Evolutionary conservation across 768 basidiomycete species (phyloP), one percentile per base, ranked within the genome.

Genomic region (Lactarius hatsudake): DNA sequence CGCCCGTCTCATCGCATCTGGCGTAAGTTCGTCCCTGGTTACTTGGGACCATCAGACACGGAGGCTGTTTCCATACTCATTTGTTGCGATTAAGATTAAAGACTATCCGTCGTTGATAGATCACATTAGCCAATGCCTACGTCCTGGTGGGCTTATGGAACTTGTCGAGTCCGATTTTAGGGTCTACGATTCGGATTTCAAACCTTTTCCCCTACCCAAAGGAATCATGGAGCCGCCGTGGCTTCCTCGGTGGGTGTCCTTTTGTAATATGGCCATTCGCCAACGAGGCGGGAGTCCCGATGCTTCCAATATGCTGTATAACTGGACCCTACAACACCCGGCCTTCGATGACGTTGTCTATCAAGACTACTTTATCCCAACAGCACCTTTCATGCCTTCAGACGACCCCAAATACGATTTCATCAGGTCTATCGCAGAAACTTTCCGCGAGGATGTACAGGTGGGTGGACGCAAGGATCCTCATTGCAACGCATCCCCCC

Each of bases 81-180:
- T 28, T n/a, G 53, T 66, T 65, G 51, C 42, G 58, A 48, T 59
- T 54, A 65, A 91, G 90, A 87, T 93, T 67, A 85, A 82, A 71
- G 86, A 93, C 73, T 93, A 87, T 68, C 76, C 78, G 3, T 77
- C 74, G 18, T 77, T 93, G 68, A 81, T 92, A 61, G 81, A 90
- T 75, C 87, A 91, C 61, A 87, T 90, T 55, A 79, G 81, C 40
- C 83, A 82, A 62, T 83, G 87, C 57, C 81, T 93, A 54, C 84
- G 89, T 55, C 89, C 90, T 1, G 85, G 86, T 30, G 91, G 91
- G 34, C 79, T 93, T 34, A 74, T 90, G 64, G 81, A 87, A 59
- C 68, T 91, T 18, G 77, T 83, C 62, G 91, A 93, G 77, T 89
- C 86, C 72, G 88, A 89, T 61, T 92, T 89, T 72, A 74, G 77